Evolutionary conservation across 2,329 filamentous ascomycete species (phyloP), one percentile per base, ranked within the genome.

Genomic region (Nannizzia gypsea): DNA sequence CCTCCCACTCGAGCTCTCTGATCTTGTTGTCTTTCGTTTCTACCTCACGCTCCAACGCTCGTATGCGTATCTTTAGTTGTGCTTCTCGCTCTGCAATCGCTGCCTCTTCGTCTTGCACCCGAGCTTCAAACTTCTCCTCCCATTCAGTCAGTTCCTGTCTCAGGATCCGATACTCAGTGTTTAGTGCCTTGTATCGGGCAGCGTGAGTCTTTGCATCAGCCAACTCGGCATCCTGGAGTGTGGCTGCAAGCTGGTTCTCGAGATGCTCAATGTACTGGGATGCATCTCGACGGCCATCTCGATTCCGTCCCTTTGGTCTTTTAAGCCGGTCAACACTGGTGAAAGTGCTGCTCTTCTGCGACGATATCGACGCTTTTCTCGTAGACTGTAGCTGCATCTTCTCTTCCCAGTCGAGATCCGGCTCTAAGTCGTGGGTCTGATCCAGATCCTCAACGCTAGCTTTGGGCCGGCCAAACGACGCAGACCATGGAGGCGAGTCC

Each of bases 211-310:
- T 73, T n/a, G 76, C 76, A 36, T 70, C 73, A 55, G 72, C 66
- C 15, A 72, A 68, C 22, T 73, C 71, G 38, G 74, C 64, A 59
- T 72, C 72, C 6, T 68, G 67, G 48, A 78, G 73, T 9, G 72
- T 69, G 15, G 73, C 68, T 17, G 72, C 71, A 24, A 80, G 66
- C 63, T 79, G 74, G 20, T 70, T 68, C 60, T 80, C 78, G 11
- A 80, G 73, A 65, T 78, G 76, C 56, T 79, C 76, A 61, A 80
- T 77, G 64, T 80, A 78, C 59, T 73, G 71, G 26, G 73, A 69
- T 8, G 72, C 71, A 61, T 77, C 75, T 58, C 71, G 73, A 62
- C 71, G 73, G 17, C 56, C 56, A 15, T 58, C 56, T 31, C 56
- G 56, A 20, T 31, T 46, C 36, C 22, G 31, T 22, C 20, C 40